Evolutionary conservation across 1,284 basidiomycete species (phyloP), one percentile per base, ranked within the genome.

Genomic region (Trametes sp.): DNA sequence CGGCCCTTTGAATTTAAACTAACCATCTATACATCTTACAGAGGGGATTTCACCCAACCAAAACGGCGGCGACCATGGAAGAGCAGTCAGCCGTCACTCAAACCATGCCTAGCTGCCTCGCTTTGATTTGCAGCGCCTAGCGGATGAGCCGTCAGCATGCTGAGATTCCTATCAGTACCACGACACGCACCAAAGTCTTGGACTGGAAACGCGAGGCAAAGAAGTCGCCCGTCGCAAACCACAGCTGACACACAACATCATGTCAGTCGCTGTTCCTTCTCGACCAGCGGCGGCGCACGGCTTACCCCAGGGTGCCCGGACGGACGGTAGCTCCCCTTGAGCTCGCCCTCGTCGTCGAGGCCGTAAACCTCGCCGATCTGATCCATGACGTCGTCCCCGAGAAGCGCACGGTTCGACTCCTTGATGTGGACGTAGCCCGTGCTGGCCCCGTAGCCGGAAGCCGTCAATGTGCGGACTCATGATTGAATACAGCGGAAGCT

Each of bases 291-390:
- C 2, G 13, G 11, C 7, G 6, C 57, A n/a, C n/a, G n/a, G n/a
- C 68, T 61, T 36, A 72, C 70, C 7, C 65, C 70, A 33, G 78
- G 78, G 64, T 78, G 73, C 0, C 79, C 78, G 0, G 76, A 73
- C 1, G 75, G 76, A 10, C 67, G 60, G 41, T 66, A 73, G 44
- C 59, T 66, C 2, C 83, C 82, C 28, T 78, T 77, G 26, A 88
- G 73, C 72, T 90, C 87, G 0, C 86, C 85, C 64, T 89, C 87
- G 11, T 76, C 73, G 67, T 87, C 81, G 24, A 87, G 70, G 0
- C 85, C 84, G 85, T 85, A 89, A 9, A 88, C 72, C 0, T 76
- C 76, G 10, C 78, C 77, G 44, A 82, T 72, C 24, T 77, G 77
- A 23, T 81, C 75, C 1, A 79, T 80, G 9, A 84, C 76, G 2